These are phyloP conservation scores for Fabrea salina DNA, from an alignment of 169 alveolate genomes.

Conservation along the genomic window DNA sequence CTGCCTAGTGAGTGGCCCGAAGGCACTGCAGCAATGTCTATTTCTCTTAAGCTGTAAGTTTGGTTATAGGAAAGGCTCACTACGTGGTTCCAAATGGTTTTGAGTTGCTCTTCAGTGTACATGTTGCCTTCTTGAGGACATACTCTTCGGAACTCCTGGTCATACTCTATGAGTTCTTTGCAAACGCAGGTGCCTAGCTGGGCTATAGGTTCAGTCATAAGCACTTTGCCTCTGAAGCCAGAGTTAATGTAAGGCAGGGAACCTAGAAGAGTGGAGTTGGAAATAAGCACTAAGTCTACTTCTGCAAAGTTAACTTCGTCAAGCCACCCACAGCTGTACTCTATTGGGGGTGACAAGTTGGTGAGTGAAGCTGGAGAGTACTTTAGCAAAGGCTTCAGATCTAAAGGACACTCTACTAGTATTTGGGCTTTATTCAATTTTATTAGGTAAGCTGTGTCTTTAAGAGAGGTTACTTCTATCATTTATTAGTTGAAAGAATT, in stretches of 20 bases:
- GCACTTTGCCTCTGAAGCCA: not conserved
- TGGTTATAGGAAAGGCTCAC: not conserved
- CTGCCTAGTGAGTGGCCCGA: constrained; percentile 21
- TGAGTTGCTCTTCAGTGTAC: not conserved
- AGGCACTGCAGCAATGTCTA: constrained; percentile 21
- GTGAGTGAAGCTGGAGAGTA: too few species aligned
- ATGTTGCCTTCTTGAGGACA: not conserved
- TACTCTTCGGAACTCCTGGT: constrained; percentile 11
- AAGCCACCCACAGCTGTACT: too few species aligned
- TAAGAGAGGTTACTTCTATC: too few species aligned
- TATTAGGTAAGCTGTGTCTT: too few species aligned
- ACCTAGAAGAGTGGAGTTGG: not conserved
- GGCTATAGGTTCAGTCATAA: constrained; percentile 29
- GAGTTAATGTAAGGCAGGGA: not conserved
- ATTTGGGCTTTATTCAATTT: too few species aligned
- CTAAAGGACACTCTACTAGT: too few species aligned
- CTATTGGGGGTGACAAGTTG: too few species aligned
- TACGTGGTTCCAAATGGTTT: constrained; percentile 17
- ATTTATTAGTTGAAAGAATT: too few species aligned
- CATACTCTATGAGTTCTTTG: constrained; percentile 4
- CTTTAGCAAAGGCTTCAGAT: too few species aligned
- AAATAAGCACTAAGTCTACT: not conserved
- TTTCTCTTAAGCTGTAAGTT: not conserved
- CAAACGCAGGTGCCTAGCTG: not conserved
- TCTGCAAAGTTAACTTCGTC: too few species aligned